Evolutionary conservation across 805 yeast genomes (phyloP), one percentile per base, ranked within the genome.

Genomic region (Wickerhamiella qilinensis): DNA sequence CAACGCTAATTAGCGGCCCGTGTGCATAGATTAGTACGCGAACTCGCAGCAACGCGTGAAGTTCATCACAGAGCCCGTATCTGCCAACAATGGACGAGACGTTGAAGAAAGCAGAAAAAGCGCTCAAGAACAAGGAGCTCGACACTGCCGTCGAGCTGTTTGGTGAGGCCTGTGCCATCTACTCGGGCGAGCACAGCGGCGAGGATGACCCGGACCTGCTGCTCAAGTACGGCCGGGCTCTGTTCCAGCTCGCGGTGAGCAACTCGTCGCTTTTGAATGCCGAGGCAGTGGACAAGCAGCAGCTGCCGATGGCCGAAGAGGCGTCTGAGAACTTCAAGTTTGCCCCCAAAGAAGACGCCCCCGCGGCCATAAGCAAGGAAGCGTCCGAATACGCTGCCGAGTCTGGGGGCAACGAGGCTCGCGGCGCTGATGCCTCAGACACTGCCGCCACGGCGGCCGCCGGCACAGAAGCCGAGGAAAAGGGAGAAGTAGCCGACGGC

Each of bases 251-350:
- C 29, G 96, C 86, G 0, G 79, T 82, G 7, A 61, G 72, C 16
- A 77, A 71, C 33, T 74, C 84, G 2, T 86, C 78, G 33, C 77
- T 86, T 3, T 67, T 86, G 43, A 94, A 93, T 15, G 77, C 68
- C 2, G 59, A 44, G 4, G 53, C 47, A 8, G 51, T 50, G 4
- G 51, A 50, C 17, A 49, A 48, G 8, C 55, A 49, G n/a, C 29
- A 17, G 17, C 24, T 30, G 20, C 33, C 33, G 12, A 15, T 9
- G 21, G 17, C 17, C 30, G 30, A 8, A 6, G 33, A 30, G 20
- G 6, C 21, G 14, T 6, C 18, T 30, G 33, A 8, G 20, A 15
- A 30, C 33, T 30, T 30, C 33, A 15, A 18, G 33, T 30, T 30
- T 30, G 33, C 33, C 7, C 33, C 33, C 33, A 43, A 38, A 41